Base-by-base conservation (phyloP, 2,329 filamentous ascomycete species). In the Exserohilum turcica region DNA sequence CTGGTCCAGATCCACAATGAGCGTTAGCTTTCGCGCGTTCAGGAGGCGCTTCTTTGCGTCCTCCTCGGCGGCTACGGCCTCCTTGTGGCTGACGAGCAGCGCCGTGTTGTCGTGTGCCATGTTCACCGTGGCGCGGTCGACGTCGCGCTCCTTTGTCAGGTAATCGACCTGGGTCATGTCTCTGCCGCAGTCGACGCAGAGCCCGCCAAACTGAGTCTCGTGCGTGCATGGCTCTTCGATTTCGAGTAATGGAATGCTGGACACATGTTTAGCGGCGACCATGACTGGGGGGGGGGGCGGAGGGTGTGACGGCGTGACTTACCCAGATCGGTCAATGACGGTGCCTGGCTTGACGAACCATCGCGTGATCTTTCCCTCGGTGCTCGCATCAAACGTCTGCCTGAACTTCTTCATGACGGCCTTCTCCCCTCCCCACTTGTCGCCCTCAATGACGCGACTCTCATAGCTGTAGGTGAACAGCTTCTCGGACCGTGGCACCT, bases 1-100 rank as follows among this genome's bases (percentile, higher is more conserved):
- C 79, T 97, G 93, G 73, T 99, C 94, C 48, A 99, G 81, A 80
- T 99, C 94, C 64, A 99, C 94, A 21, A 99, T 94, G 38, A 99
- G 82, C 39, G 90, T 96, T 38, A 99, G 83, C 77, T 96, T 96
- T 63, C 89, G 86, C 57, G 89, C 85, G 54, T 86, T 82, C 37
- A 99, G 80, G 36, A 99, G 80, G 16, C 93, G 87, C 56, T 86
- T 84, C 78, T 97, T 96, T 12, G 91, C 84, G 64, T 96, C 89
- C 70, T 92, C 87, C 75, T 97, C 93, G 52, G 90, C 88, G 61
- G 86, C 86, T 43, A 85, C 85, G 12, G 94, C 94, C 70, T 96
- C 90, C 54, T 84, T 83, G 65, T 86, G 82, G 74, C 92, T 97
- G 66, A 99, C 91, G 42, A 88, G 92, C 57, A 99, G 82, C 18